Evolutionary conservation across 257 asterid genomes (phyloP), one percentile per base, ranked within the genome.

Genomic region (Craterostigma plantagineum): DNA sequence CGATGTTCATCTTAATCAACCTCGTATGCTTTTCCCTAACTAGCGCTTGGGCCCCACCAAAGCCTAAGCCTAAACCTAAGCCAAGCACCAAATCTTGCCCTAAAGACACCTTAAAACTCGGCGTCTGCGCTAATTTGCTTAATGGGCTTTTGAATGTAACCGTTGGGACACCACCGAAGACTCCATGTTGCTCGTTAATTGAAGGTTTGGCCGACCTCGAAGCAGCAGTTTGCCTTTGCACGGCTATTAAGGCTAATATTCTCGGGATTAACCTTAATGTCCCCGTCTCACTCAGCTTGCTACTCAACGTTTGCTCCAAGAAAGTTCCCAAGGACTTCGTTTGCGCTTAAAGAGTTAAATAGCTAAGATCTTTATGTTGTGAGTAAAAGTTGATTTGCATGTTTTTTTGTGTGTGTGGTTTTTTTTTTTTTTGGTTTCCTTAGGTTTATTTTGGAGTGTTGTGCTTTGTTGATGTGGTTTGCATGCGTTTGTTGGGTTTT

Each of bases 211-310:
- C 60, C 9, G 72, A 65, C 37, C 61, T 65, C 7, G 64, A 65
- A 15, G 72, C 72, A 0, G 72, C 64, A 0, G 55, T 60, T 11
- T 65, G 72, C 57, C 67, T 65, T 27, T 65, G 72, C 61, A 60
- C 72, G 0, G 72, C 68, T 42, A 56, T 60, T 33, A 65, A 48
- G 15, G 72, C 72, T 0, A 60, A 65, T 11, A 36, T 65, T 13
- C 17, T 65, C 38, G 72, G 67, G 9, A 56, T 65, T 42, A 52
- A 56, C 40, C 64, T 65, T 8, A 52, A 65, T 14, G 47, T 60
- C 10, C 68, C 72, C 9, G 7, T 65, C 42, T 60, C 67, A 8
- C 67, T 65, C 1, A 52, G 48, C 43, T 15, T 65, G 48, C 56
- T 65, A 17, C 59, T 60, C 34, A 65, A 60, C 15, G 44, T 11